Percentiles rank a stretch among this genome's conserved stretches.
Evolutionary conservation across 2,329 filamentous ascomycete species (phyloP).

Genomic region (Penicillium sp.): DNA sequence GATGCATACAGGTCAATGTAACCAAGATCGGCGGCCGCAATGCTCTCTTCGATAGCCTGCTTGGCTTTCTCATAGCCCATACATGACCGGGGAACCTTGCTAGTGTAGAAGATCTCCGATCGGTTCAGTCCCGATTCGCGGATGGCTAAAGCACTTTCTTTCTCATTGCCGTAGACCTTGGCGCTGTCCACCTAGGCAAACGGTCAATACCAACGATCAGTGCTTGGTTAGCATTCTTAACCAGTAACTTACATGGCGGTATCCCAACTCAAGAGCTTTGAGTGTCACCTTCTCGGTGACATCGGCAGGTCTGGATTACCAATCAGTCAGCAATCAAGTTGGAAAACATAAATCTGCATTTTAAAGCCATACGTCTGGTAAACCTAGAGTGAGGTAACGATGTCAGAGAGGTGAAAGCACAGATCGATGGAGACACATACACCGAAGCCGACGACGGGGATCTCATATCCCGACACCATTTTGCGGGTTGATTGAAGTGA

Average conservation of each 20-base stretch:
- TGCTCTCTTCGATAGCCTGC: conserved; percentile 61
- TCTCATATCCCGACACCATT: conserved; percentile 41
- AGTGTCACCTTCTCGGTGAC: conserved; percentile 58
- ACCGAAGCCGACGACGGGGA: conserved; percentile 43
- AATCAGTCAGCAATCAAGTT: background rate
- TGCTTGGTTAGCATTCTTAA: background rate
- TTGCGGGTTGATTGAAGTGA: conserved; percentile 39
- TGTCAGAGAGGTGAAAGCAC: conserved; percentile 8
- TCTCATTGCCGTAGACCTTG: conserved; percentile 59
- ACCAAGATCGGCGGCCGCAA: conserved; percentile 61
- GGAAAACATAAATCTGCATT: background rate
- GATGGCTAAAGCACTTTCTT: conserved; percentile 55
- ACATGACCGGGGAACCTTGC: conserved; percentile 54
- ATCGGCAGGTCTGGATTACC: conserved; percentile 52
- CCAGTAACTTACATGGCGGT: conserved; percentile 52
- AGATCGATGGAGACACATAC: conserved; percentile 27
- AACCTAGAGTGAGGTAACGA: conserved; percentile 25
- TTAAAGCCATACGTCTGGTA: conserved; percentile 37
- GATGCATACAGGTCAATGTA: conserved; percentile 64
- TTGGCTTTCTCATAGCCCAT: conserved; percentile 66
- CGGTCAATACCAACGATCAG: background rate
- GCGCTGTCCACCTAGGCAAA: conserved; percentile 56
- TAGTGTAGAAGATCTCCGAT: conserved; percentile 61
- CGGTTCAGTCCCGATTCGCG: conserved; percentile 53
- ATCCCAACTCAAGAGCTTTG: conserved; percentile 57